Percentiles rank a stretch among this genome's conserved stretches.
These are phyloP conservation scores for Aspergillus alliaceus DNA, from an alignment of 2,329 filamentous ascomycete species.

Conservation along the genomic window DNA sequence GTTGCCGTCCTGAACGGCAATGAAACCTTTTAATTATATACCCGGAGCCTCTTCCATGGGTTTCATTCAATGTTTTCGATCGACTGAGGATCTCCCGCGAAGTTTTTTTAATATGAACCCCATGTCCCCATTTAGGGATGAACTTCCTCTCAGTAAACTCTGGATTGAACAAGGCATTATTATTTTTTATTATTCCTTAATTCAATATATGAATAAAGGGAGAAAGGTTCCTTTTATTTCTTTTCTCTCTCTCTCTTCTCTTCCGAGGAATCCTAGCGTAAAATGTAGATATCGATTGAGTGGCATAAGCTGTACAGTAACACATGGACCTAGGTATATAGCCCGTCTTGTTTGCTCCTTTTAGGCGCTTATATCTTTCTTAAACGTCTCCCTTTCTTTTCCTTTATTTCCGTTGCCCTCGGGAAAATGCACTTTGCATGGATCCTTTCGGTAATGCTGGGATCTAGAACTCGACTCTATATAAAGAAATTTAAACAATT, in stretches of 20 bases:
- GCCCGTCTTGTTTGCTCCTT: not conserved
- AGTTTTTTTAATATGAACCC: conserved; percentile 30
- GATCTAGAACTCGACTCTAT: not conserved
- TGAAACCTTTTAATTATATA: not conserved
- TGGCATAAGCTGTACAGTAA: no score
- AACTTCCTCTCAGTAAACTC: not conserved
- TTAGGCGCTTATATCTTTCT: not conserved
- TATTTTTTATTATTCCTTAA: not conserved
- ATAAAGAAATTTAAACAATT: not conserved
- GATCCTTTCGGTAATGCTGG: not conserved
- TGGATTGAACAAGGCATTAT: conserved; percentile 4
- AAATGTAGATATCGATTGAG: no score
- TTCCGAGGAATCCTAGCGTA: no score
- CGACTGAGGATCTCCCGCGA: conserved; percentile 40
- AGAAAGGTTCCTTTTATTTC: no score
- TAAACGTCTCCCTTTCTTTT: not conserved
- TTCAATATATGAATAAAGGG: not conserved
- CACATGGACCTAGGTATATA: not conserved
- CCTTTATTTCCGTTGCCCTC: not conserved
- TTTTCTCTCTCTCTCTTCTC: no score
- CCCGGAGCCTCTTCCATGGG: not conserved
- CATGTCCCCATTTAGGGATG: conserved; percentile 23
- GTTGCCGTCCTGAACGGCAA: not conserved
- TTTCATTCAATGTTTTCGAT: conserved; percentile 28
- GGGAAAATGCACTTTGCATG: not conserved